Conservation (phyloP, 1,284 basidiomycete species). For the Fistulinella staudtii region DNA sequence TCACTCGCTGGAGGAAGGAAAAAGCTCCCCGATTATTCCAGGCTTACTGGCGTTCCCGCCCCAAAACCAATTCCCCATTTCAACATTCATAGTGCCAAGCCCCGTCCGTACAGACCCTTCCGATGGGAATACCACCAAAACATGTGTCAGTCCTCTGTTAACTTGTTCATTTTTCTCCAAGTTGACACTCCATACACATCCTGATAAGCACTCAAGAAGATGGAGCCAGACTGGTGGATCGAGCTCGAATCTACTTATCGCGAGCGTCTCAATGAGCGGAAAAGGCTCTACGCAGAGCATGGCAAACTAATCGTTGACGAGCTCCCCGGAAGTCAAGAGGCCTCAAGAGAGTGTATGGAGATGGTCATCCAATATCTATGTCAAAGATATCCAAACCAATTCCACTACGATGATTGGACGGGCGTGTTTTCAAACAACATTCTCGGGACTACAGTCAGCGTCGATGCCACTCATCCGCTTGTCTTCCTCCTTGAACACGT, state of each 20-base stretch:
- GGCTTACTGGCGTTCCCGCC: constrained; percentile 40
- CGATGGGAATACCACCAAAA: constrained; percentile 51
- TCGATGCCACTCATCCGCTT: constrained; percentile 33
- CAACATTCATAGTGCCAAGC: constrained; percentile 38
- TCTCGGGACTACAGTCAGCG: constrained; percentile 34
- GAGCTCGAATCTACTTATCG: constrained; percentile 50
- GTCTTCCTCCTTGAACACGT: constrained; percentile 44
- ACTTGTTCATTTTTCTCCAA: not conserved
- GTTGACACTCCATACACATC: not conserved
- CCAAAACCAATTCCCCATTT: constrained; percentile 43
- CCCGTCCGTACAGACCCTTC: constrained; percentile 51
- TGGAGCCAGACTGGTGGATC: constrained; percentile 52
- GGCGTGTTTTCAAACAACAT: constrained; percentile 42
- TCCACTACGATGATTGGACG: constrained; percentile 33
- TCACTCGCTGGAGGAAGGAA: constrained; percentile 12
- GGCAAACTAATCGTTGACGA: constrained; percentile 38
- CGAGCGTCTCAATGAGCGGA: constrained; percentile 41
- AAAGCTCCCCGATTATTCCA: constrained; percentile 33
- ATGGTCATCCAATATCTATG: constrained; percentile 50
- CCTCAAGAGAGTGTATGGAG: constrained; percentile 45
- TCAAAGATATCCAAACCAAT: constrained; percentile 44
- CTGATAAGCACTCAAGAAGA: constrained; percentile 39
- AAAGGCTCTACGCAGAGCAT: constrained; percentile 35
- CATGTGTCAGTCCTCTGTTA: constrained; percentile 39
- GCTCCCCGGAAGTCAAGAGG: constrained; percentile 39